Evolutionary conservation across 192 early-diverging fungal species (phyloP).

Genomic region (Coemansia sp.): DNA sequence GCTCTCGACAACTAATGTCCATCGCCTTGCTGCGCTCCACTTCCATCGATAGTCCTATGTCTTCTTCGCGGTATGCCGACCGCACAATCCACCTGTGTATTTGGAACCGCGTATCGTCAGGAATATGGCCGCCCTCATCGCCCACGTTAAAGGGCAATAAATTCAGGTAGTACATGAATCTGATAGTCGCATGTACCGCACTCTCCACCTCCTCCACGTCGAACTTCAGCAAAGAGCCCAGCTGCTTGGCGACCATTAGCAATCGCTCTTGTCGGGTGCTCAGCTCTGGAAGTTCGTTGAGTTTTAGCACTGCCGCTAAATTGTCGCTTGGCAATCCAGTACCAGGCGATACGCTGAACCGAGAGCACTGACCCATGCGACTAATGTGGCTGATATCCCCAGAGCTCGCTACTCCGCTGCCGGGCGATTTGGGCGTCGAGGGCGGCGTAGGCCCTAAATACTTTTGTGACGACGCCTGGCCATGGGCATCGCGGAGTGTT

Average conservation of each 20-base stretch:
- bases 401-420: neutral
- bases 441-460: constrained; percentile 33
- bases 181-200: constrained; percentile 28
- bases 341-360: constrained; percentile 13
- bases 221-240: constrained; percentile 19
- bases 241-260: constrained; percentile 11
- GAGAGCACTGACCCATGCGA: constrained; percentile 33
- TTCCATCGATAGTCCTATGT: constrained; percentile 17
- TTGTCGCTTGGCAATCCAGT: constrained; percentile 18
- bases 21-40: constrained; percentile 12
- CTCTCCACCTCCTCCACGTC: constrained; percentile 32
- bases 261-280: constrained; percentile 25
- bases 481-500: constrained; percentile 12
- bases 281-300: constrained; percentile 15
- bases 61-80: constrained; percentile 43
- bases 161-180: constrained; percentile 37
- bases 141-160: constrained; percentile 7
- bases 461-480: constrained; percentile 1
- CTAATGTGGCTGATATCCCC: constrained; percentile 1
- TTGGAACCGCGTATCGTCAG: constrained; percentile 10
- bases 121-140: neutral
- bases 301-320: constrained; percentile 11
- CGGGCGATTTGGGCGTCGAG: constrained; percentile 19
- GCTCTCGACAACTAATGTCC: constrained; percentile 8
- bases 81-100: constrained; percentile 35